phyloP scores from a whole-genome alignment of 352 stramenopile species.

The Globisporangium carolinianum region DNA sequence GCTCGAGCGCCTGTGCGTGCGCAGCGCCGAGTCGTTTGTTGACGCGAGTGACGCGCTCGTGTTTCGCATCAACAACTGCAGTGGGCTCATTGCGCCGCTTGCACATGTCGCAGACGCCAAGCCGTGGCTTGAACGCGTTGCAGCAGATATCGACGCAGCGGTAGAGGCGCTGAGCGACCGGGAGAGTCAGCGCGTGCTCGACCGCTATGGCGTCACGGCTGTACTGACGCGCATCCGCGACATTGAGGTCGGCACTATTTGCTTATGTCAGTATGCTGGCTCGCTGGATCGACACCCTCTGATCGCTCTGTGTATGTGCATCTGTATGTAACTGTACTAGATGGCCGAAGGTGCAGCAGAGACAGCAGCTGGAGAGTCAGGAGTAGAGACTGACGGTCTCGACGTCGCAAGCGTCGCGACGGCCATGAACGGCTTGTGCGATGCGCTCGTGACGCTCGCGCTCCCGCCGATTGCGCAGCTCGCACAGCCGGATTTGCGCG shows the following conservation, averaged over 20 bases:
- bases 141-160: slow-evolving; percentile 26
- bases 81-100: slow-evolving; percentile 43
- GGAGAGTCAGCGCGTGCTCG: slow-evolving; percentile 34
- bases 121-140: slow-evolving; percentile 28
- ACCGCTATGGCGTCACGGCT: slow-evolving; percentile 30
- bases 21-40: slow-evolving; percentile 22
- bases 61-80: slow-evolving; percentile 73
- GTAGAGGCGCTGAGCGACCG: slow-evolving; percentile 37
- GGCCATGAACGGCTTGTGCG: slow-evolving; percentile 52
- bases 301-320: neutral
- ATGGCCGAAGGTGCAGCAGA: neutral
- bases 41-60: slow-evolving; percentile 47
- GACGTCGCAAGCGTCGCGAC: slow-evolving; percentile 39
- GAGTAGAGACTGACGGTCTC: slow-evolving; percentile 15
- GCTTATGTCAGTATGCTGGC: too few species aligned
- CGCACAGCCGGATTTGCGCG: slow-evolving; percentile 35
- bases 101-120: slow-evolving; percentile 34
- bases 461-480: slow-evolving; percentile 52
- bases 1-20: slow-evolving; percentile 41
- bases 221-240: slow-evolving; percentile 33
- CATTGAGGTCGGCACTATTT: slow-evolving; percentile 18
- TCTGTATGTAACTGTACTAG: neutral
- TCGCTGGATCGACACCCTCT: too few species aligned
- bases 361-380: neutral
- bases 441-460: slow-evolving; percentile 33